Percentiles rank a stretch among this genome's conserved stretches.
These are phyloP conservation scores for Cladosporium oxysporum DNA, from an alignment of 2,329 filamentous ascomycete genomes.

Conservation along the genomic window DNA sequence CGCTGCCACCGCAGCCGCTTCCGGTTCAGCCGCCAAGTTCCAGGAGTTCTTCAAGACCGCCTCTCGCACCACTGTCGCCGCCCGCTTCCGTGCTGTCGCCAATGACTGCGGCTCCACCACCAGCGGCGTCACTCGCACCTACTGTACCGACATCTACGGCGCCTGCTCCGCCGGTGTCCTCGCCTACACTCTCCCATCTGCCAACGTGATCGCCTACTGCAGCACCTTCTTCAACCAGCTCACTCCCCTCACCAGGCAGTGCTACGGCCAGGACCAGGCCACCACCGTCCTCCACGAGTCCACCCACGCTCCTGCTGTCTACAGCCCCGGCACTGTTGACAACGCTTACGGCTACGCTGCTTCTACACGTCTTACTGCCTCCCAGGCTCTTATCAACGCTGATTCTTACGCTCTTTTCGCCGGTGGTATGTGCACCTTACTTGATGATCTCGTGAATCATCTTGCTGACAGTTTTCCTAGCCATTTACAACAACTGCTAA, in stretches of 20 bases:
- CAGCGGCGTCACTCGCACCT: slow-evolving; percentile 53
- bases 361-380: slow-evolving; percentile 46
- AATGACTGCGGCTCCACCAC: slow-evolving; percentile 56
- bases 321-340: slow-evolving; percentile 56
- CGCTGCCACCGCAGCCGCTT: slow-evolving; percentile 55
- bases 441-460: neutral
- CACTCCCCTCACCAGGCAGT: slow-evolving; percentile 51
- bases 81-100: slow-evolving; percentile 55
- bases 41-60: slow-evolving; percentile 61
- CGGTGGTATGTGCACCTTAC: slow-evolving; percentile 10
- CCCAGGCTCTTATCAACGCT: slow-evolving; percentile 61
- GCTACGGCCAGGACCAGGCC: slow-evolving; percentile 66
- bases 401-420: slow-evolving; percentile 61
- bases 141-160: slow-evolving; percentile 61
- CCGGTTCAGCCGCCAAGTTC: slow-evolving; percentile 39
- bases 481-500: slow-evolving; percentile 16
- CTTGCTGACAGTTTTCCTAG: slow-evolving; percentile 1
- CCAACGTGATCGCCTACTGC: slow-evolving; percentile 61
- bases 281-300: slow-evolving; percentile 67
- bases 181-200: slow-evolving; percentile 57
- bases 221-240: slow-evolving; percentile 59
- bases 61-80: slow-evolving; percentile 53
- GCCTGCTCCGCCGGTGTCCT: slow-evolving; percentile 57
- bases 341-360: slow-evolving; percentile 59
- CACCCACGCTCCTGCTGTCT: slow-evolving; percentile 57